A percentile compares a stretch with the other conserved stretches of the same genome.
Evolutionary conservation across 192 early-diverging fungal species (phyloP).

Genomic region (Coemansia sp.): DNA sequence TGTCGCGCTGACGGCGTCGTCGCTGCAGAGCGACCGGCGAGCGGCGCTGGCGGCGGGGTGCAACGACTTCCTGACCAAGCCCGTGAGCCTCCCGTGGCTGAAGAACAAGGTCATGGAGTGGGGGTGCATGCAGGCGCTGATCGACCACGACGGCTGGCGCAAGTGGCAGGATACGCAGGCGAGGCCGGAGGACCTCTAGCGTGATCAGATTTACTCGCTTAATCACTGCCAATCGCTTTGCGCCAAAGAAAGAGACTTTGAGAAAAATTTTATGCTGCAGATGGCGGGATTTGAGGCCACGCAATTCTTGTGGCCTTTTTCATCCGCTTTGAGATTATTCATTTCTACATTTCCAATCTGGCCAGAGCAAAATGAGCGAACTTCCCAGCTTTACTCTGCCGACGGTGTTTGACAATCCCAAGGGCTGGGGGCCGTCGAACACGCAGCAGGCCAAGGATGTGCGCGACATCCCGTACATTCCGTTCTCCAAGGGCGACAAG

Average conservation of each 20-base stretch:
- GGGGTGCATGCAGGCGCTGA: conserved; percentile 90
- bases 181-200: background rate
- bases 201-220: background rate
- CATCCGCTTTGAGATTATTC: background rate
- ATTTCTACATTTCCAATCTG: background rate
- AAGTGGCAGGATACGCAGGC: conserved; percentile 37
- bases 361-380: conserved; percentile 33
- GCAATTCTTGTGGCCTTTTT: background rate
- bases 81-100: conserved; percentile 78
- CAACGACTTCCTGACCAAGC: conserved; percentile 90
- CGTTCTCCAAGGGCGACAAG: conserved; percentile 94
- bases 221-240: background rate
- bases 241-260: background rate
- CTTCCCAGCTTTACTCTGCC: conserved; percentile 74
- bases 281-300: background rate
- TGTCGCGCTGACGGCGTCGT: conserved; percentile 82
- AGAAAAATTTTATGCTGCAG: background rate
- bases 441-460: conserved; percentile 64
- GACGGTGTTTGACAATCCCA: conserved; percentile 72
- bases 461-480: conserved; percentile 87
- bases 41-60: conserved; percentile 82
- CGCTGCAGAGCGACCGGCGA: conserved; percentile 63
- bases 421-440: conserved; percentile 83
- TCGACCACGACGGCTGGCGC: conserved; percentile 70
- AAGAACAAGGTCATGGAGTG: conserved; percentile 86